A percentile compares a stretch with the other conserved stretches of the same genome.
These are phyloP conservation scores for Hysterangium stoloniferum DNA, from an alignment of 768 basidiomycete species.

Conservation along the genomic window DNA sequence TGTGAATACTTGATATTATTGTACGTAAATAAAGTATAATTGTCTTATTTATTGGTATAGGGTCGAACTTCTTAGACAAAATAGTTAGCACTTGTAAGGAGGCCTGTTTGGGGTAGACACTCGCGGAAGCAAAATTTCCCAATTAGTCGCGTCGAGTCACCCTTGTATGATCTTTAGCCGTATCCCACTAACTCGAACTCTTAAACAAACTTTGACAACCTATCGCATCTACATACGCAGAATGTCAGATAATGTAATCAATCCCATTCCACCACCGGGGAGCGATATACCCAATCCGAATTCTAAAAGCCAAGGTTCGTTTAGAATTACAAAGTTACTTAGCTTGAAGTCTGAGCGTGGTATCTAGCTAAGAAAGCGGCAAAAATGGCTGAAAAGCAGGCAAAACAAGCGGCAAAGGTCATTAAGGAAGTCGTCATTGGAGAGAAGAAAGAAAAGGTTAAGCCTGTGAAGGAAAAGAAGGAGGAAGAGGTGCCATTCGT, in stretches of 20 bases:
- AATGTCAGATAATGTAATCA: not conserved
- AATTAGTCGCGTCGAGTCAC: too few relatives aligned
- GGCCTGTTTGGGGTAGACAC: too few relatives aligned
- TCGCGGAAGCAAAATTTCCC: conserved; percentile 2
- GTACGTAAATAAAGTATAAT: too few relatives aligned
- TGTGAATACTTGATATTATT: too few relatives aligned
- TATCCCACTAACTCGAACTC: not conserved
- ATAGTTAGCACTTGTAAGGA: too few relatives aligned
- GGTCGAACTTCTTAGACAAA: too few relatives aligned
- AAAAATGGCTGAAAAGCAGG: conserved; percentile 42
- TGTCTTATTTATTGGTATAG: too few relatives aligned
- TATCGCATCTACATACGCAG: not conserved
- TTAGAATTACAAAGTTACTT: not conserved
- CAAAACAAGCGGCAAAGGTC: conserved; percentile 53
- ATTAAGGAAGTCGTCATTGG: conserved; percentile 29
- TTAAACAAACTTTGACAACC: not conserved
- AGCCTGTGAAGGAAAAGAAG: conserved; percentile 68
- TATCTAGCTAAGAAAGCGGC: conserved; percentile 60
- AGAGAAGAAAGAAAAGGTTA: conserved; percentile 57
- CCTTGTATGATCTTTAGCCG: conserved; percentile 1
- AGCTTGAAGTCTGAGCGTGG: not conserved
- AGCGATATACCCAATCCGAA: conserved; percentile 9
- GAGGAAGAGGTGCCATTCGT: conserved; percentile 70
- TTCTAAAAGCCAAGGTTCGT: conserved; percentile 11
- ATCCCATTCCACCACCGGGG: not conserved